Evolutionary conservation across 1,139 yeast genomes (phyloP), one percentile per base, ranked within the genome.

Genomic region (Pneumocystis wakefieldiae): DNA sequence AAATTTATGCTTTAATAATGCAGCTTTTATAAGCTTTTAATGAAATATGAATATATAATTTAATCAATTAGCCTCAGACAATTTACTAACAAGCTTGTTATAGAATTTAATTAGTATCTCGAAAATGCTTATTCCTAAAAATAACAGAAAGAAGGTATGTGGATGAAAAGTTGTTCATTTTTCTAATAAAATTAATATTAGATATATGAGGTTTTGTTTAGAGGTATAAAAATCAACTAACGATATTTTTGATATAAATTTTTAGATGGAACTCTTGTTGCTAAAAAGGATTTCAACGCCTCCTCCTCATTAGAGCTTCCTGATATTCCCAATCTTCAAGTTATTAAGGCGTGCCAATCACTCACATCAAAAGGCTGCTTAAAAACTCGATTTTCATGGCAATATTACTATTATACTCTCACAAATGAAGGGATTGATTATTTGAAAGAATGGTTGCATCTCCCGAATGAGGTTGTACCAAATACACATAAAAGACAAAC

Each of bases 351-450:
- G 77, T 86, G 92, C 80, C 99, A 92, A 84, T 91, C 97, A 70
- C 87, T 92, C 80, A 90, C 96, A 78, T 92, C 98, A 73, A 90
- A 86, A 83, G 99, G 99, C 79, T 92, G 77, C 85, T 97, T 92
- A 81, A 90, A 91, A 88, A 92, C 99, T 76, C 97, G 91, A 82
- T 92, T 92, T 87, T 92, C 98, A 76, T 92, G 99, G 99, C 97
- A 91, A 87, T 89, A 89, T 86, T 94, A 92, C 84, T 94, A 92
- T 96, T 94, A 94, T 95, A 90, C 98, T 84, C 88, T 94, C 79
- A 92, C 97, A 78, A 97, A 94, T 79, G 96, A 88, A 81, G 99
- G 99, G 85, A 94, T 94, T 72, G 96, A 90, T 78, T 92, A 83
- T 87, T 87, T 92, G 79, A 88, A 97, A 83, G 89, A 87, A 78